Percentiles rank a stretch among this genome's conserved stretches.
These are phyloP conservation scores for Colletotrichum echinochloae DNA, from an alignment of 2,329 filamentous ascomycete genomes.

Conservation along the genomic window DNA sequence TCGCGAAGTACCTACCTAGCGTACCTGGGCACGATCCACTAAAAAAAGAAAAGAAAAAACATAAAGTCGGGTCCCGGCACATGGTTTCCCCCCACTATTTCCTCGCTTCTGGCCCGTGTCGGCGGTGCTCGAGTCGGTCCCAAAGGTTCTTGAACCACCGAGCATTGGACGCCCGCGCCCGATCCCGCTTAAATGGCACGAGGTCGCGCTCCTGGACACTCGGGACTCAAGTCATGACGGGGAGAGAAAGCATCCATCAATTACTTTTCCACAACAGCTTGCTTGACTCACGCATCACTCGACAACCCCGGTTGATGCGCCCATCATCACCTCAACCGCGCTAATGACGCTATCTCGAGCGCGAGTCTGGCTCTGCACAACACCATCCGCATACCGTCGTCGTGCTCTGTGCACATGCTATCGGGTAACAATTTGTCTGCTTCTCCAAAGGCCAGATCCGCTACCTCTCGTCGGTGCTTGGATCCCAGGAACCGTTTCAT, in stretches of 20 bases:
- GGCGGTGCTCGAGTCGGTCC: neutral
- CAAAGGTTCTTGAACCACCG: conserved; percentile 26
- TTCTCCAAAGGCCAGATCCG: neutral
- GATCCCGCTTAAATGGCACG: neutral
- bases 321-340: conserved; percentile 16
- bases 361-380: no score
- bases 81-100: conserved; percentile 15
- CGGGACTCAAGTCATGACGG: neutral
- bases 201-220: neutral
- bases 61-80: neutral
- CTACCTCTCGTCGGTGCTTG: conserved; percentile 2
- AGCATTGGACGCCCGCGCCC: neutral
- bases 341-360: neutral
- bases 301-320: conserved; percentile 10
- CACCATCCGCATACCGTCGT: no score
- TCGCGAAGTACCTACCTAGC: no score
- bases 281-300: no score
- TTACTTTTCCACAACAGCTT: no score
- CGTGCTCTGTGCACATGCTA: neutral
- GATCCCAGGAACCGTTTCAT: neutral
- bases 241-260: no score
- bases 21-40: conserved; percentile 27
- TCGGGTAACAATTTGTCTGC: neutral
- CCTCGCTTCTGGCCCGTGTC: conserved; percentile 5
- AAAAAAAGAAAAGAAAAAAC: neutral